A percentile compares a stretch with the other conserved stretches of the same genome.
These are phyloP conservation scores for Ogataea chonburiensis DNA, from an alignment of 805 yeast species.

Conservation along the genomic window DNA sequence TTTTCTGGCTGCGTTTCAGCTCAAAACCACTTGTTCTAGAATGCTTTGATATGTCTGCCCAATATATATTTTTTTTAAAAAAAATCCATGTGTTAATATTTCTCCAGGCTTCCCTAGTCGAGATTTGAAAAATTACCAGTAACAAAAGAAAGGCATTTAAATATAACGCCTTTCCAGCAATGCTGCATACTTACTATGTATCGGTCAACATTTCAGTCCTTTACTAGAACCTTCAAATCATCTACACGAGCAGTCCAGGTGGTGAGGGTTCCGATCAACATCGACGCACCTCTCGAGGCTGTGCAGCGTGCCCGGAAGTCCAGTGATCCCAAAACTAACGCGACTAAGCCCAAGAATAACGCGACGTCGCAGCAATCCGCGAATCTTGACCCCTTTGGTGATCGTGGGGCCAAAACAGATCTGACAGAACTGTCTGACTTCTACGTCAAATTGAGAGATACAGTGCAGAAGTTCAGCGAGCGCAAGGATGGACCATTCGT, in stretches of 20 bases:
- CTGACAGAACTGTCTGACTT: constrained; percentile 29
- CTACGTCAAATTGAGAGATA: constrained; percentile 32
- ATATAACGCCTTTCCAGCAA: too few species aligned
- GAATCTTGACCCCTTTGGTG: constrained; percentile 14
- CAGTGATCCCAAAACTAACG: background rate
- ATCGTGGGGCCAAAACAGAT: constrained; percentile 18
- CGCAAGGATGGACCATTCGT: constrained; percentile 39
- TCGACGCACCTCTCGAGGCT: constrained; percentile 4
- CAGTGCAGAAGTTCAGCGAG: constrained; percentile 25
- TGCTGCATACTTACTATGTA: too few species aligned
- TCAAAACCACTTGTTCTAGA: background rate
- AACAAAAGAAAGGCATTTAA: background rate
- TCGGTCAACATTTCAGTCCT: too few species aligned
- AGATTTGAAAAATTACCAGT: constrained; percentile 8
- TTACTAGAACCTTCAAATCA: too few species aligned
- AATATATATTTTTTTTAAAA: background rate
- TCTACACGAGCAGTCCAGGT: too few species aligned
- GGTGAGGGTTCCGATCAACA: constrained; percentile 6
- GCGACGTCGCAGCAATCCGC: background rate
- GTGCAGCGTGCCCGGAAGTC: constrained; percentile 2
- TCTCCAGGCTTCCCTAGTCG: constrained; percentile 4
- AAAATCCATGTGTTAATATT: constrained; percentile 5
- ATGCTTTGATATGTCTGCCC: too few species aligned
- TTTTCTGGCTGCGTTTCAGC: background rate
- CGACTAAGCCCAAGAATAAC: background rate